Percentiles rank a stretch among this genome's conserved stretches.
Evolutionary conservation across 2,329 filamentous ascomycete genomes (phyloP).

Genomic region (Mollisiaceae sp.): DNA sequence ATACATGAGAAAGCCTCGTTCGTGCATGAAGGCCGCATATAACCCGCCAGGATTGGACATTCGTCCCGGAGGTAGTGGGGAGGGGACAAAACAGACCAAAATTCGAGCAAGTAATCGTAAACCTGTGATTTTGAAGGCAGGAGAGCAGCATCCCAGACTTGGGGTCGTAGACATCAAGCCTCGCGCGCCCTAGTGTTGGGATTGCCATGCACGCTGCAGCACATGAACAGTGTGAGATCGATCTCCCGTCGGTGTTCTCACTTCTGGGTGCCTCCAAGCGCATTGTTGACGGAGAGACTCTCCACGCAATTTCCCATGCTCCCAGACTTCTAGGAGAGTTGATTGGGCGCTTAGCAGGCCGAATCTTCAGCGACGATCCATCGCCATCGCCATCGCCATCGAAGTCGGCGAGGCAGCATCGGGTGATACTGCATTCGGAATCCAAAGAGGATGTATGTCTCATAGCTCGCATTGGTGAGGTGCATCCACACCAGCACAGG

Average conservation of each 20-base stretch:
- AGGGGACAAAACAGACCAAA: neutral
- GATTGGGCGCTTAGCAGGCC: slow-evolving; percentile 16
- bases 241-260: slow-evolving; percentile 17
- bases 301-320: slow-evolving; percentile 9
- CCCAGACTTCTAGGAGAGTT: neutral
- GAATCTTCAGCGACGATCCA: slow-evolving; percentile 19
- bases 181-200: slow-evolving; percentile 3
- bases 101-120: slow-evolving; percentile 6
- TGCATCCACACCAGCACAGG: slow-evolving; percentile 3
- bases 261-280: slow-evolving; percentile 15
- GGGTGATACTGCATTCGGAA: slow-evolving; percentile 16
- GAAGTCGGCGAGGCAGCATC: neutral
- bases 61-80: slow-evolving; percentile 9
- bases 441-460: slow-evolving; percentile 11
- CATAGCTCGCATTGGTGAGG: slow-evolving; percentile 14
- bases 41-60: slow-evolving; percentile 13
- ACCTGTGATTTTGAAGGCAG: neutral
- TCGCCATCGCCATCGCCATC: neutral
- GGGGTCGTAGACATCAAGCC: slow-evolving; percentile 10
- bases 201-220: slow-evolving; percentile 14
- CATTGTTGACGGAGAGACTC: slow-evolving; percentile 9
- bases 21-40: slow-evolving; percentile 26
- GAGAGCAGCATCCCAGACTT: neutral
- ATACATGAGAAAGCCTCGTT: slow-evolving; percentile 17
- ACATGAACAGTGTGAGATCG: slow-evolving; percentile 15